Base-by-base conservation (phyloP, 139 green algal species). In the Chlamydomonas sp. region DNA sequence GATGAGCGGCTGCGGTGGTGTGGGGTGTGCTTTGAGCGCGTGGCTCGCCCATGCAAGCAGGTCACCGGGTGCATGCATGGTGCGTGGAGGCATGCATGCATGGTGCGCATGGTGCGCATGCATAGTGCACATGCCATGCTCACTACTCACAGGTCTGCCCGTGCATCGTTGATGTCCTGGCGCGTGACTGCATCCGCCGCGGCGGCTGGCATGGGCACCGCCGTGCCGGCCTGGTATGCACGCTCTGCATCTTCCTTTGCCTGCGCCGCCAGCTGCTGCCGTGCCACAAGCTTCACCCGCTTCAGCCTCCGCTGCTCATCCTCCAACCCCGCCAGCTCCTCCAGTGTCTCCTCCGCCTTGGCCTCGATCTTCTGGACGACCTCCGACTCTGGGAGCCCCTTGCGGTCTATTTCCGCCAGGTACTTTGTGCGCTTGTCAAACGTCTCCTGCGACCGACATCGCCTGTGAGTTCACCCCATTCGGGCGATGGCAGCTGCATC, bases 331-430 rank as follows among this genome's bases (percentile, higher is more conserved):
- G 22, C 31, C 60, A 67, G 8, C 6, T 13, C 60, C 34, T 64
- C 54, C 54, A 64, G 22, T 26, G 30, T 6, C 54, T 20, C 54
- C 26, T 20, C 10, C 8, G 26, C 24, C 34, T 64, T 30, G 8
- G 8, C 54, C 16, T 64, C 24, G 10, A 73, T 33, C 48, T 60
- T 66, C 34, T 57, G 33, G 5, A 73, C 24, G 49, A 65, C 35
- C 20, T 72, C 48, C 3, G 65, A 48, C 61, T 69, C 31, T 20
- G 22, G 54, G 10, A 64, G 8, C 8, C 54, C 54, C 26, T 64
- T 64, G 22, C 54, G 54, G 8, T 64, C 54, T 26, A 64, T 64
- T 22, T 64, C 54, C 16, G 30, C 54, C 10, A 64, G 26, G 24
- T 10, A 20, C 26, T 64, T 64, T 26, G 30, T 64, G 6, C 54